phyloP scores from a whole-genome alignment of 306 rosid species.

The Trifolium fragiferum region DNA sequence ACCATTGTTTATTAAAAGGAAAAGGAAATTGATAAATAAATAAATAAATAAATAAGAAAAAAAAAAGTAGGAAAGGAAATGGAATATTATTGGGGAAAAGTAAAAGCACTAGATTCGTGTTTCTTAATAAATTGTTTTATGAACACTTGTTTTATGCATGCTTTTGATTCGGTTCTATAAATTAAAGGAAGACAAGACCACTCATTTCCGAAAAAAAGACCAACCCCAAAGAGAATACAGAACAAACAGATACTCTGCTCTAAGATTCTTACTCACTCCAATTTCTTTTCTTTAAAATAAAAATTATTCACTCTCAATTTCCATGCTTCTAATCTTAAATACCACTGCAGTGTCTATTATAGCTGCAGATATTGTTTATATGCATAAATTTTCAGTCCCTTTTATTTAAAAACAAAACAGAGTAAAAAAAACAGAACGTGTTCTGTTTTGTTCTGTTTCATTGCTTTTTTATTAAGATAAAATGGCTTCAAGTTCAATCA shows the following conservation, averaged over 20 bases:
- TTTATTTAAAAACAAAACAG: conserved; percentile 10
- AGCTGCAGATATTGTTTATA: conserved; percentile 48
- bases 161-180: conserved; percentile 38
- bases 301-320: conserved; percentile 26
- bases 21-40: background rate
- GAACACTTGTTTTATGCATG: background rate
- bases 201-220: background rate
- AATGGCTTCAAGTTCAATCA: conserved; percentile 68
- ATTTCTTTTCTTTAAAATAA: background rate
- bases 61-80: conserved; percentile 1
- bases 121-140: background rate
- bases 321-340: conserved; percentile 59
- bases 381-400: conserved; percentile 35
- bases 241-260: conserved; percentile 32
- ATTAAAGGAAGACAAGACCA: conserved; percentile 37
- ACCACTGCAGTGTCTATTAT: conserved; percentile 13
- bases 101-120: background rate
- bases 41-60: background rate
- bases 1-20: background rate
- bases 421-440: background rate
- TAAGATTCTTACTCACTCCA: background rate
- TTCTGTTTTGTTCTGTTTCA: background rate
- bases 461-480: conserved; percentile 12
- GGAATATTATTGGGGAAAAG: conserved; percentile 24
- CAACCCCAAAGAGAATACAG: background rate